Percentiles rank a stretch among this genome's conserved stretches.
These are phyloP conservation scores for Trichophyton verrucosum DNA, from an alignment of 2,329 filamentous ascomycete genomes.

Conservation along the genomic window DNA sequence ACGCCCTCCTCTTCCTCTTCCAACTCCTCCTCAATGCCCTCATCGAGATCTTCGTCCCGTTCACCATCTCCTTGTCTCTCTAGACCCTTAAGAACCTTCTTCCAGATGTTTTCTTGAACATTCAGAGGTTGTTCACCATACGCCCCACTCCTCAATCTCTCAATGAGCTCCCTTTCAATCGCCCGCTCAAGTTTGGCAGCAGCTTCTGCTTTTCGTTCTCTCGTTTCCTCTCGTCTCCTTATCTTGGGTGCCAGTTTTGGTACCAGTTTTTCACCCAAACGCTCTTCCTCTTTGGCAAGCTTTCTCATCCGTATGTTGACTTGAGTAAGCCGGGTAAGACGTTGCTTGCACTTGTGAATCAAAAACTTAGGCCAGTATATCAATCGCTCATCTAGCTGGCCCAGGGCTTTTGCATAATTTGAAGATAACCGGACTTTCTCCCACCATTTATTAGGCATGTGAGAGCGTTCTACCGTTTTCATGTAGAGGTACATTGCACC, in stretches of 20 bases:
- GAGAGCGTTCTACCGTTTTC: slow-evolving; percentile 82
- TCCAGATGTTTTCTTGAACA: slow-evolving; percentile 90
- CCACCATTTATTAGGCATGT: slow-evolving; percentile 86
- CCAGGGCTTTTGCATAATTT: slow-evolving; percentile 82
- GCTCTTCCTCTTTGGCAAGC: slow-evolving; percentile 77
- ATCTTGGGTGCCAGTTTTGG: slow-evolving; percentile 88
- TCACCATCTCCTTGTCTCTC: slow-evolving; percentile 75
- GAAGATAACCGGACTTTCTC: slow-evolving; percentile 78
- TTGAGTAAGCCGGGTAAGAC: slow-evolving; percentile 81
- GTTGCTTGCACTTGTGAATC: slow-evolving; percentile 90
- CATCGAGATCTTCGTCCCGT: slow-evolving; percentile 76
- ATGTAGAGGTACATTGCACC: slow-evolving; percentile 89
- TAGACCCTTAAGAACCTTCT: slow-evolving; percentile 83
- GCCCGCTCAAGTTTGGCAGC: slow-evolving; percentile 90
- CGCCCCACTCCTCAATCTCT: slow-evolving; percentile 77
- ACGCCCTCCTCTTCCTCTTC: slow-evolving; percentile 58
- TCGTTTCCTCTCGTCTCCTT: slow-evolving; percentile 57
- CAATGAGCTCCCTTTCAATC: slow-evolving; percentile 89
- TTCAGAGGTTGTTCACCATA: slow-evolving; percentile 93
- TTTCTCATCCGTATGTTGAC: slow-evolving; percentile 67
- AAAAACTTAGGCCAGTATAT: slow-evolving; percentile 94
- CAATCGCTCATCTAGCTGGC: slow-evolving; percentile 72
- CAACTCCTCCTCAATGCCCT: slow-evolving; percentile 66
- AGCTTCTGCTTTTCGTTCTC: slow-evolving; percentile 64
- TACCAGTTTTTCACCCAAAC: slow-evolving; percentile 77